Conservation (phyloP, 495 filamentous ascomycete species). For the Aspergillus haitiensis region DNA sequence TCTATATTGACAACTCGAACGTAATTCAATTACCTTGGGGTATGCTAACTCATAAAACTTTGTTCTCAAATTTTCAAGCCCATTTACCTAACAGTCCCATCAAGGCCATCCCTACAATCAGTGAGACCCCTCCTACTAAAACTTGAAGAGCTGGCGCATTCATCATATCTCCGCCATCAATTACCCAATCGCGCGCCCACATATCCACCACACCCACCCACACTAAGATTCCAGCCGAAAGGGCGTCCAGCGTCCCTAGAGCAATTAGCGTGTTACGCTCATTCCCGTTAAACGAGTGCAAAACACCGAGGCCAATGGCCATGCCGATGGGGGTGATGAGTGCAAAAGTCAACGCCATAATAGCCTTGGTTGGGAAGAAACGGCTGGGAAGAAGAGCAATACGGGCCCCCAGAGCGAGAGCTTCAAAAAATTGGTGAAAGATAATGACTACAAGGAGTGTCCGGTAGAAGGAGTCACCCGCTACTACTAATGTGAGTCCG, state of each 20-base stretch:
- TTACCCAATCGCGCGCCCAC: constrained; percentile 48
- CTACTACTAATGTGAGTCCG: constrained; percentile 39
- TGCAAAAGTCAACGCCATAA: constrained; percentile 40
- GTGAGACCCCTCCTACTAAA: constrained; percentile 34
- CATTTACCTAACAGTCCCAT: constrained; percentile 50
- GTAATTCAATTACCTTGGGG: too few species aligned
- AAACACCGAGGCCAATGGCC: constrained; percentile 46
- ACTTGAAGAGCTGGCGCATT: constrained; percentile 35
- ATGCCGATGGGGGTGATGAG: constrained; percentile 48
- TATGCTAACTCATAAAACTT: too few species aligned
- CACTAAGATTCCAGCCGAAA: constrained; percentile 48
- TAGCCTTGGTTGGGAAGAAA: constrained; percentile 37
- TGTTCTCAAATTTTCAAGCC: constrained; percentile 30
- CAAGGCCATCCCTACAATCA: constrained; percentile 39
- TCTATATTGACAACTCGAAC: too few species aligned
- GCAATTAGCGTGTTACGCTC: constrained; percentile 40
- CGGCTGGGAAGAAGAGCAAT: constrained; percentile 67
- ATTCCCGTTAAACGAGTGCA: constrained; percentile 43
- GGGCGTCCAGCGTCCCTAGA: constrained; percentile 44
- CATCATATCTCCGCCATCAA: constrained; percentile 42
- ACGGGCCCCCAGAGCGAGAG: constrained; percentile 69
- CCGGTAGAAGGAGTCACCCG: constrained; percentile 54
- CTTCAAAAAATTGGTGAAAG: constrained; percentile 70
- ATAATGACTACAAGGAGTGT: constrained; percentile 72
- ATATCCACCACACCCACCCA: constrained; percentile 51